Evolutionary conservation across 805 yeast genomes (phyloP).

Genomic region (Wickerhamomyces mucosus): DNA sequence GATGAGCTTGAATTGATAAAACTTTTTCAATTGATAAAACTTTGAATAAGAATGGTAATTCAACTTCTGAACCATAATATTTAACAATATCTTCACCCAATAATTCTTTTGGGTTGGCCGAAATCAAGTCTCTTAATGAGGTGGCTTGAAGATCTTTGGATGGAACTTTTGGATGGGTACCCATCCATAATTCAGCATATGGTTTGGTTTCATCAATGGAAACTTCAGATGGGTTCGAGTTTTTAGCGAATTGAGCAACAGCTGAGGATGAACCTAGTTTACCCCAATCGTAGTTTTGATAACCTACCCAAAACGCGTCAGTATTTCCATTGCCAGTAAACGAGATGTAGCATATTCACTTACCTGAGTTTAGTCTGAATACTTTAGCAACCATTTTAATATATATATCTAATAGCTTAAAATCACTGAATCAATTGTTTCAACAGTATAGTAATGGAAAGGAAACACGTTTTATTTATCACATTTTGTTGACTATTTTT

Average conservation of each 20-base stretch:
- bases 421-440: no score
- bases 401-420: background rate
- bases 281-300: constrained; percentile 82
- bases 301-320: constrained; percentile 31
- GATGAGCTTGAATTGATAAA: constrained; percentile 94
- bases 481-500: no score
- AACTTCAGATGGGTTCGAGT: constrained; percentile 48
- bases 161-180: constrained; percentile 92
- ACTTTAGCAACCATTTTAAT: constrained; percentile 23
- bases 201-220: constrained; percentile 67
- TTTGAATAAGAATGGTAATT: constrained; percentile 87
- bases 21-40: constrained; percentile 91
- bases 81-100: constrained; percentile 50
- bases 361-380: constrained; percentile 33
- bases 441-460: no score
- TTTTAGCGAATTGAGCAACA: constrained; percentile 80
- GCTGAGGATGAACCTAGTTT: constrained; percentile 78
- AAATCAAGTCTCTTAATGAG: constrained; percentile 58
- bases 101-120: constrained; percentile 43
- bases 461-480: no score
- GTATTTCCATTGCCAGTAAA: background rate
- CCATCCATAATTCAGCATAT: constrained; percentile 99
- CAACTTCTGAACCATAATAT: constrained; percentile 60
- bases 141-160: constrained; percentile 48
- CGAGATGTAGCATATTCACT: constrained; percentile 5